Base-by-base conservation (phyloP, 2,329 filamentous ascomycete genomes). In the Cordyceps cicadae region DNA sequence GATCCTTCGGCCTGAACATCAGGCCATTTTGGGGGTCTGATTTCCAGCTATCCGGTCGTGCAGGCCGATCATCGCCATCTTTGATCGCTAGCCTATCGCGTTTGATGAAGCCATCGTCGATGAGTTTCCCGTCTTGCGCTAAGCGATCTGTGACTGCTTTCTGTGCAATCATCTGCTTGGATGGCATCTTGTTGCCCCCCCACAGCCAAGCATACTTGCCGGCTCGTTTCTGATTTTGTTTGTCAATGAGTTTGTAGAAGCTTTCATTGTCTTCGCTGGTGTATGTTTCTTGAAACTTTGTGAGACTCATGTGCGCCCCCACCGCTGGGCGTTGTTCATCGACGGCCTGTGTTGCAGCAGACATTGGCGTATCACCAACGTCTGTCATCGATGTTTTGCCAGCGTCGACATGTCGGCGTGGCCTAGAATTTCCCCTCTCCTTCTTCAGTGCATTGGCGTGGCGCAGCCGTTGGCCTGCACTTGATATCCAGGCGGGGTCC, bases 251-350 rank as follows among this genome's bases (percentile, higher is more conserved):
- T 67, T 87, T 88, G 74, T 96, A 96, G 77, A 99, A 97, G 67
- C 90, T 95, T 71, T 97, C 94, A 70, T 97, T 97, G 72, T 99
- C 94, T 73, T 99, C 94, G 69, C 91, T 96, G 1, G 93, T 99
- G 75, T 97, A 97, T 66, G 90, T 93, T 3, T 89, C 83, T 70
- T 99, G 94, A 68, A 97, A 99, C 1, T 87, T 84, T 58, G 87
- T 85, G 1, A 99, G 81, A 62, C 88, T 92, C 79, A 97, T 85
- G 66, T 87, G 87, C 48, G 87, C 85, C 70, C 96, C 87, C 19
- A 90, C 78, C 37, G 80, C 74, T 62, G 77, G 76, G 59, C 75
- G 77, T 55, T 75, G 71, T 19, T 75, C 71, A 19, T 71, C 70
- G 17, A 71, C 68, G 24, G 70, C 67, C 6, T 69, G 71, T 11